Percentiles rank a stretch among this genome's conserved stretches.
Evolutionary conservation across 352 stramenopile species (phyloP).

Genomic region (Pythium aquatile): DNA sequence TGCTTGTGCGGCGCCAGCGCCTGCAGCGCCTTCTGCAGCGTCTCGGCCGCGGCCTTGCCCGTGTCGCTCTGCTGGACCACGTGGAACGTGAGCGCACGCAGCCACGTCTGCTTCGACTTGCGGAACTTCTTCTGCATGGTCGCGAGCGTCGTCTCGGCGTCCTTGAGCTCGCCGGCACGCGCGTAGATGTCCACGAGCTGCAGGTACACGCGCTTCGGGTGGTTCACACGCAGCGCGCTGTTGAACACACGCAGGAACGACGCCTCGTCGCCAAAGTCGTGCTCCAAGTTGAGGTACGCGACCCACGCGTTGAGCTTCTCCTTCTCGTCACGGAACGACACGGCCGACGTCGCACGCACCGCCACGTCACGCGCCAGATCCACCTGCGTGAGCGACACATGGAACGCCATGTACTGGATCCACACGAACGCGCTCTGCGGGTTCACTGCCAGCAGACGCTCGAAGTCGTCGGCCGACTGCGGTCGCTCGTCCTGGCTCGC

Average conservation of each 20-base stretch:
- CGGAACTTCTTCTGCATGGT: conserved; percentile 93
- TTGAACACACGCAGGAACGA: conserved; percentile 92
- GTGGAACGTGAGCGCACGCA: conserved; percentile 84
- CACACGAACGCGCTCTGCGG: conserved; percentile 95
- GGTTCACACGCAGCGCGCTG: conserved; percentile 91
- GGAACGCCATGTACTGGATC: conserved; percentile 98
- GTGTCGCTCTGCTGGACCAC: conserved; percentile 46
- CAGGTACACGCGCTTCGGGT: conserved; percentile 95
- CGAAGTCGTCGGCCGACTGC: conserved; percentile 93
- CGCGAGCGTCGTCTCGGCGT: conserved; percentile 69
- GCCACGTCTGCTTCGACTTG: conserved; percentile 89
- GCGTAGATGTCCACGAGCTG: conserved; percentile 93
- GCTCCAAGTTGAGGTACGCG: conserved; percentile 94
- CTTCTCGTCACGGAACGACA: conserved; percentile 95
- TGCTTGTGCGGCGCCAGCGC: conserved; percentile 95
- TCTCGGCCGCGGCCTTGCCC: conserved; percentile 57
- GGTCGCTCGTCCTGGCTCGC: conserved; percentile 91
- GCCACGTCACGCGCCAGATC: conserved; percentile 92
- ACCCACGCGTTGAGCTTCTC: conserved; percentile 98
- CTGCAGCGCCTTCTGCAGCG: conserved; percentile 91
- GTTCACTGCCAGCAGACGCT: conserved; percentile 92
- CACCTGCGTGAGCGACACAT: conserved; percentile 94
- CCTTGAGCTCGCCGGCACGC: conserved; percentile 57
- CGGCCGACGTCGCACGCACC: conserved; percentile 89
- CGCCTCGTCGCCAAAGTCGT: conserved; percentile 93